Conservation (phyloP, 768 basidiomycete species). For the Pseudohyphozyma bogoriensis region DNA sequence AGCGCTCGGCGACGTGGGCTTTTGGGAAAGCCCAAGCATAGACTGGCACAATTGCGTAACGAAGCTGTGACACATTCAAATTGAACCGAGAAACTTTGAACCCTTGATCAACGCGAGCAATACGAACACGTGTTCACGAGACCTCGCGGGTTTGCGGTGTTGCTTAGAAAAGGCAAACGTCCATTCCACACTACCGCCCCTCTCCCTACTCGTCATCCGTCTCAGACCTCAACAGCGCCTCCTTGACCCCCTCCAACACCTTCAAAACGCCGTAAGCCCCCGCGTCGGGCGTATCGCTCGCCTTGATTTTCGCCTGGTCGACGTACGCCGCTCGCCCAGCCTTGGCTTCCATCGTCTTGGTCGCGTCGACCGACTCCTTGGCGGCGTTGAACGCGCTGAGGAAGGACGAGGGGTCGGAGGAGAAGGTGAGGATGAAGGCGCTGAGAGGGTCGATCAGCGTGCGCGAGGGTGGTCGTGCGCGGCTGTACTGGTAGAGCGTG, state of each 20-base stretch:
- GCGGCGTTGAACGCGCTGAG: slow-evolving; percentile 35
- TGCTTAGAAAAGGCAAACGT: too few species aligned
- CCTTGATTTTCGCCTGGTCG: slow-evolving; percentile 37
- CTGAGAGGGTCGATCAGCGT: slow-evolving; percentile 43
- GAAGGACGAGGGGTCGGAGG: slow-evolving; percentile 30
- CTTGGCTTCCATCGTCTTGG: slow-evolving; percentile 39
- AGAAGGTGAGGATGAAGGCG: slow-evolving; percentile 38
- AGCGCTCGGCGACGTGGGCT: too few species aligned
- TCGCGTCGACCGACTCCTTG: slow-evolving; percentile 38
- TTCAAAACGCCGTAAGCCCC: slow-evolving; percentile 40
- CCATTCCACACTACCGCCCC: too few species aligned
- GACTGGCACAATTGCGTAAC: too few species aligned
- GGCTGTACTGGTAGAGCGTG: slow-evolving; percentile 36
- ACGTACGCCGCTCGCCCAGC: slow-evolving; percentile 38
- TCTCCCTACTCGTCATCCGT: too few species aligned
- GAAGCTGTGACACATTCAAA: too few species aligned
- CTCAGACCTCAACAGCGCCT: neutral
- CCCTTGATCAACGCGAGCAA: too few species aligned
- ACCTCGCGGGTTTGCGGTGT: too few species aligned
- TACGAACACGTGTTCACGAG: too few species aligned
- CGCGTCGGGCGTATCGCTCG: slow-evolving; percentile 39
- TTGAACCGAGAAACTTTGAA: too few species aligned
- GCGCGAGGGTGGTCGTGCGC: slow-evolving; percentile 40
- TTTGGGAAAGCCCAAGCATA: too few species aligned
- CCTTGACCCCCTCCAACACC: slow-evolving; percentile 26